phyloP scores from a whole-genome alignment of 345 rosid genomes.

The Eucalyptus pauciflora region DNA sequence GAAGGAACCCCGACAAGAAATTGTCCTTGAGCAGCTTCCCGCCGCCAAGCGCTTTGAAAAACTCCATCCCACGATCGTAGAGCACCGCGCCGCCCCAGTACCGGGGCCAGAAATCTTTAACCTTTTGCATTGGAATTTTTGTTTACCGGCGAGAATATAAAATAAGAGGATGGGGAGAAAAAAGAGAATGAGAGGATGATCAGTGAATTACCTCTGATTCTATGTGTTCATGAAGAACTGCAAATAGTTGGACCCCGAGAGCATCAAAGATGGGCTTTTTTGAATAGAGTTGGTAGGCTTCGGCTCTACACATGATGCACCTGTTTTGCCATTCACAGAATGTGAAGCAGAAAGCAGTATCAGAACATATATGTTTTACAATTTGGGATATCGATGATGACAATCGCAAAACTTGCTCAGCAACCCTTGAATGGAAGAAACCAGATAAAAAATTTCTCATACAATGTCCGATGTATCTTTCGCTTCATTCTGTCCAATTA shows the following conservation, averaged over 20 bases:
- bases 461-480: background rate
- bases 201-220: constrained; percentile 40
- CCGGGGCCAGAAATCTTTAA: constrained; percentile 60
- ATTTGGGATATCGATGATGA: background rate
- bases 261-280: constrained; percentile 56
- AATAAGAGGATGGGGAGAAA: background rate
- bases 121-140: constrained; percentile 7
- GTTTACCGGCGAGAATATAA: background rate
- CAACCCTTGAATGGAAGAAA: background rate
- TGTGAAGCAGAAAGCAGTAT: background rate
- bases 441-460: background rate
- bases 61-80: constrained; percentile 35
- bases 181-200: background rate
- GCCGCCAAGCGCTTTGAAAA: constrained; percentile 61
- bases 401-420: background rate
- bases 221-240: constrained; percentile 54
- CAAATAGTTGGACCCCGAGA: constrained; percentile 40
- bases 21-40: constrained; percentile 50
- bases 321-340: constrained; percentile 16
- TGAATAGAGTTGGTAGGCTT: constrained; percentile 51
- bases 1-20: constrained; percentile 48
- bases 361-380: background rate
- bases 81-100: constrained; percentile 57
- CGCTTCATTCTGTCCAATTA: background rate
- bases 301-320: constrained; percentile 77